Percentiles rank a stretch among this genome's conserved stretches.
phyloP scores from a whole-genome alignment of 2,329 filamentous ascomycete genomes.

The Talaromyces sp. region DNA sequence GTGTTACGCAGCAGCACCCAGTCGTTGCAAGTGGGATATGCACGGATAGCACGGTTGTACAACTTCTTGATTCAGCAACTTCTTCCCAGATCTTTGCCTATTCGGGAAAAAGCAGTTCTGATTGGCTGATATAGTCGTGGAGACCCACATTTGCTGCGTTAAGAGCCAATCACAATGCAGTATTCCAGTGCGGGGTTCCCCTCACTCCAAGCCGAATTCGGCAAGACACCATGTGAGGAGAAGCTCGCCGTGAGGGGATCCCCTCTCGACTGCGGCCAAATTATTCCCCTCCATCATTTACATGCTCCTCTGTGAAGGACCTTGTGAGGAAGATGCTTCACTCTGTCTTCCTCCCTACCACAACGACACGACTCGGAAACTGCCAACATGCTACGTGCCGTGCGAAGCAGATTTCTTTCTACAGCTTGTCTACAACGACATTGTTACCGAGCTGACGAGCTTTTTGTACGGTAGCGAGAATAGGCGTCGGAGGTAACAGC shows the following conservation, averaged over 20 bases:
- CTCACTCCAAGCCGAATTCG: slow-evolving; percentile 3
- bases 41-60: neutral
- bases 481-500: neutral
- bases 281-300: neutral
- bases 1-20: neutral
- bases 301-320: neutral
- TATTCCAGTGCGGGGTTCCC: neutral
- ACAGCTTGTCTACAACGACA: too few relatives aligned
- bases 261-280: too few relatives aligned
- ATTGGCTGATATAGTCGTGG: neutral
- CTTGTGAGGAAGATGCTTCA: neutral
- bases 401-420: too few relatives aligned
- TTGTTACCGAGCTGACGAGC: too few relatives aligned
- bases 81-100: neutral
- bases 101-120: neutral
- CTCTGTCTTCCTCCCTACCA: too few relatives aligned
- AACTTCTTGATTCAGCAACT: neutral
- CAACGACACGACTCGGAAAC: too few relatives aligned
- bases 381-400: too few relatives aligned
- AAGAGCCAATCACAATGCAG: neutral
- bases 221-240: slow-evolving; percentile 5
- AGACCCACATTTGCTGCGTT: neutral
- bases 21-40: neutral
- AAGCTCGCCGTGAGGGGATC: slow-evolving; percentile 1
- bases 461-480: too few relatives aligned